Evolutionary conservation across 805 yeast species (phyloP).

Genomic region (Candida hungchunana): DNA sequence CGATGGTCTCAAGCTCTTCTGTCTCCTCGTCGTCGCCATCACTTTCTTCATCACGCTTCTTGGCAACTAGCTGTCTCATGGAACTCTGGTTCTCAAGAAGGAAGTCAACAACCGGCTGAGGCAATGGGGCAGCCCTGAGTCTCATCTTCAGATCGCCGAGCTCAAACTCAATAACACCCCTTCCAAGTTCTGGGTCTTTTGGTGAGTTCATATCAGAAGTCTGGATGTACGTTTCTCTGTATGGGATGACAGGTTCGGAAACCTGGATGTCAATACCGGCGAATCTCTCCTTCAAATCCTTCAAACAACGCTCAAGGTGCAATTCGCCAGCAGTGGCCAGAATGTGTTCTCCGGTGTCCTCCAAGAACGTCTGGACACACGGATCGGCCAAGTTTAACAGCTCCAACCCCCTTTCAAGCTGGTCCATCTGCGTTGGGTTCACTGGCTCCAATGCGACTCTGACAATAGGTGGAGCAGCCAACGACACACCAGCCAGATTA

Average conservation of each 20-base stretch:
- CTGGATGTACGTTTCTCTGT: conserved; percentile 71
- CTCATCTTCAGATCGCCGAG: conserved; percentile 46
- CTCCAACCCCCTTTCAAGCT: conserved; percentile 72
- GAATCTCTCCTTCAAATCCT: conserved; percentile 85
- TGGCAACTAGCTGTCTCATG: conserved; percentile 34
- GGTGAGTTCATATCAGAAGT: conserved; percentile 49
- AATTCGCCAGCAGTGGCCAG: conserved; percentile 95
- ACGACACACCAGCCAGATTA: conserved; percentile 72
- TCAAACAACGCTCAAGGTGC: conserved; percentile 90
- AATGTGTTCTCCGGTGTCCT: conserved; percentile 90
- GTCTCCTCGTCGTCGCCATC: conserved; percentile 19
- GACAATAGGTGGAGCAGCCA: conserved; percentile 84
- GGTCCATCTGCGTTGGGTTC: conserved; percentile 74
- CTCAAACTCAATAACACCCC: conserved; percentile 47
- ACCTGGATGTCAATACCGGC: conserved; percentile 84
- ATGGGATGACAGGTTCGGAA: conserved; percentile 93
- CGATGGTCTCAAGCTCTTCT: conserved; percentile 22
- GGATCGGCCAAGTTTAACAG: conserved; percentile 88
- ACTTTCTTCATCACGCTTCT: conserved; percentile 13
- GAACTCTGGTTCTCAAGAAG: conserved; percentile 43
- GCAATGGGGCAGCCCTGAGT: conserved; percentile 50
- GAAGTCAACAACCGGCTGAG: conserved; percentile 43
- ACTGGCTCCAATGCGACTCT: conserved; percentile 95
- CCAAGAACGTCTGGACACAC: conserved; percentile 80
- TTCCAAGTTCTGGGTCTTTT: conserved; percentile 39